A percentile compares a stretch with the other conserved stretches of the same genome.
Conservation (phyloP, 2,329 filamentous ascomycete species). For the Phaeophleospora eucalypticola region DNA sequence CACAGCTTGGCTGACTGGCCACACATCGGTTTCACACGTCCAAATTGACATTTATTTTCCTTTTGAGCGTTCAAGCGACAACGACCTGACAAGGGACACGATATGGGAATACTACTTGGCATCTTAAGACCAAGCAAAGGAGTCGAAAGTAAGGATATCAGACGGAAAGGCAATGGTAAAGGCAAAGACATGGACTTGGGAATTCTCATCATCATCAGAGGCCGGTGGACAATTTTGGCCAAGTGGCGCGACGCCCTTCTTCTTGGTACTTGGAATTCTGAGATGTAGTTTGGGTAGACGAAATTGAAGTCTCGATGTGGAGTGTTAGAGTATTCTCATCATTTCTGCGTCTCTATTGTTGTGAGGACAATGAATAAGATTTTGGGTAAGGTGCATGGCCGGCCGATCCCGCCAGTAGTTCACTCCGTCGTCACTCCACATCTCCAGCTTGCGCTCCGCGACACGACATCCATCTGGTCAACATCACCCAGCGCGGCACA, state of each 20-base stretch:
- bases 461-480: too few species aligned
- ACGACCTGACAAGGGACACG: conserved; percentile 2
- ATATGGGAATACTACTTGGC: conserved; percentile 6
- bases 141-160: background rate
- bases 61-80: conserved; percentile 22
- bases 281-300: background rate
- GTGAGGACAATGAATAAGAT: too few species aligned
- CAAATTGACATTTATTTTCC: conserved; percentile 14
- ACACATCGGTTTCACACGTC: conserved; percentile 18
- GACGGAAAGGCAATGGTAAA: background rate
- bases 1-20: background rate
- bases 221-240: background rate
- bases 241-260: background rate
- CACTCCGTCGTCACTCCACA: too few species aligned
- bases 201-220: too few species aligned
- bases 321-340: background rate
- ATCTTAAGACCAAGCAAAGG: conserved; percentile 9
- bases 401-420: too few species aligned
- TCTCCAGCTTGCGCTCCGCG: too few species aligned
- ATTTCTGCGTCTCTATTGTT: background rate
- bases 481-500: too few species aligned
- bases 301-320: background rate
- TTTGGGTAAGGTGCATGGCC: too few species aligned
- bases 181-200: background rate
- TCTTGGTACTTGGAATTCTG: background rate